phyloP scores from a whole-genome alignment of 139 green algal genomes.

The Cymbomonas tetramitiformis region DNA sequence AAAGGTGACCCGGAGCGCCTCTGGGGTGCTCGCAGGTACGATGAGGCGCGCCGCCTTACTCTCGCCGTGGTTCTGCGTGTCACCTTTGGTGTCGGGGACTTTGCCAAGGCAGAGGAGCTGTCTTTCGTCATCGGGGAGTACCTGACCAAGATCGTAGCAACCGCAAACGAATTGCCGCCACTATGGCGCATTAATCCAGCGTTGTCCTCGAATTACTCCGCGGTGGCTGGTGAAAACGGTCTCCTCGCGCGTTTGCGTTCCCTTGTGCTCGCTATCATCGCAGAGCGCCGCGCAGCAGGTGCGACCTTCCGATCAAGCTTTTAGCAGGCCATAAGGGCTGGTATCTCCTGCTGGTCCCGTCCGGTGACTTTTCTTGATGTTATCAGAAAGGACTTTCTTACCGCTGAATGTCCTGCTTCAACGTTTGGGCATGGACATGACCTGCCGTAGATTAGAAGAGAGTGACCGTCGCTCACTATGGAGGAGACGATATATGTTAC shows the following conservation, averaged over 20 bases:
- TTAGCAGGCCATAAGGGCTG: too few relatives aligned
- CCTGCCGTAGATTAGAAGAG: too few relatives aligned
- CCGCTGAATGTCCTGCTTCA: too few relatives aligned
- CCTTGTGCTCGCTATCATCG: neutral
- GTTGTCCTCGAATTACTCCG: neutral
- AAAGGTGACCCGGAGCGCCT: too few relatives aligned
- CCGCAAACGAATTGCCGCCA: neutral
- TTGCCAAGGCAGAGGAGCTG: too few relatives aligned
- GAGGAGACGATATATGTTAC: too few relatives aligned
- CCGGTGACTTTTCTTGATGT: too few relatives aligned
- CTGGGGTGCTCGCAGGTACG: too few relatives aligned
- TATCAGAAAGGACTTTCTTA: too few relatives aligned
- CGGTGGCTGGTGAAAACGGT: neutral
- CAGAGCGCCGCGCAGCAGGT: neutral
- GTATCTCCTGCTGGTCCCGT: too few relatives aligned
- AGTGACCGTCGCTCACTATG: too few relatives aligned
- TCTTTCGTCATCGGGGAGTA: neutral
- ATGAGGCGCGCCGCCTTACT: neutral
- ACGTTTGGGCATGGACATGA: too few relatives aligned
- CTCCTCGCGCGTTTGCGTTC: neutral
- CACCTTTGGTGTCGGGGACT: neutral
- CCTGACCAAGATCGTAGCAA: neutral
- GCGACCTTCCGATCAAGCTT: neutral
- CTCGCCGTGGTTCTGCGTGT: neutral
- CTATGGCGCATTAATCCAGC: neutral